Evolutionary conservation across 2,329 filamentous ascomycete genomes (phyloP).

Genomic region (Arachnomyces sp.): DNA sequence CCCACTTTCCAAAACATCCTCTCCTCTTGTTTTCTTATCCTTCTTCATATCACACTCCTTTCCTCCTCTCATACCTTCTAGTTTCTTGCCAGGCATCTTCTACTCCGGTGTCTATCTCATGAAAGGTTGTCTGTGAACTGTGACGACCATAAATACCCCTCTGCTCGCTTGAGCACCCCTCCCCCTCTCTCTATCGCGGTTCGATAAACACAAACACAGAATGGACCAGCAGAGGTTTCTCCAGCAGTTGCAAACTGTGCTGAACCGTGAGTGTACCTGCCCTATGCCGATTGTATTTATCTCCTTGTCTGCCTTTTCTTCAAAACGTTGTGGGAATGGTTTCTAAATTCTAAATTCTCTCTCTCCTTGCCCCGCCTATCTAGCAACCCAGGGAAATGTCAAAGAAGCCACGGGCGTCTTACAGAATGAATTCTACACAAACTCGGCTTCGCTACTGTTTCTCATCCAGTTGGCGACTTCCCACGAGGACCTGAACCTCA

Average conservation of each 20-base stretch:
- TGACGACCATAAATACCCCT: conserved; percentile 13
- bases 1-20: conserved; percentile 14
- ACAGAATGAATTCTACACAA: conserved; percentile 87
- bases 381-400: conserved; percentile 81
- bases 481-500: conserved; percentile 62
- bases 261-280: conserved; percentile 62
- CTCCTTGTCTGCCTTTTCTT: not conserved
- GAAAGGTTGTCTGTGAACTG: conserved; percentile 21
- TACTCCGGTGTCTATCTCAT: conserved; percentile 6
- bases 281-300: conserved; percentile 5
- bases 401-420: conserved; percentile 85
- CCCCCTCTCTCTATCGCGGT: not conserved
- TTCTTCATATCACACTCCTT: conserved; percentile 12
- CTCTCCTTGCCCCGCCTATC: too few species aligned
- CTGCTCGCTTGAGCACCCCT: conserved; percentile 5
- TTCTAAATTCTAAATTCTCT: conserved; percentile 11
- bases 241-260: conserved; percentile 75
- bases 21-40: conserved; percentile 11
- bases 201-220: conserved; percentile 15
- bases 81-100: conserved; percentile 11
- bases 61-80: conserved; percentile 15
- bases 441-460: conserved; percentile 73
- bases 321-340: not conserved
- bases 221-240: conserved; percentile 83
- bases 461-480: conserved; percentile 83